Evolutionary conservation across 108 stramenopile genomes (phyloP).

Genomic region (Bacterosira constricta): DNA sequence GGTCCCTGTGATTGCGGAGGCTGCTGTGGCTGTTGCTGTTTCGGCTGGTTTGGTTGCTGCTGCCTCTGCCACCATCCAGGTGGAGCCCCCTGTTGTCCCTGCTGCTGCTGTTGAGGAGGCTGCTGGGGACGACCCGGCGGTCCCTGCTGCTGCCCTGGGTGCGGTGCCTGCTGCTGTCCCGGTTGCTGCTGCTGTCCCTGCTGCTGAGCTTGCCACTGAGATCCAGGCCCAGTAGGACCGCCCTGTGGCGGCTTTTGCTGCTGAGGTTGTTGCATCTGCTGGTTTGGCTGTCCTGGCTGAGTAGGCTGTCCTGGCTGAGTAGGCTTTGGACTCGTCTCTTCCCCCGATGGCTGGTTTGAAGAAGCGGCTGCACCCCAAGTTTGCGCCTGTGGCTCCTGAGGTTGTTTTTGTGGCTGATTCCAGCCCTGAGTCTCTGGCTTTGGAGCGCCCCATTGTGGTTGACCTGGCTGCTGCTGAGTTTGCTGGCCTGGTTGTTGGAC

Average conservation of each 20-base stretch:
- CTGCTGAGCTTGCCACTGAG: neutral
- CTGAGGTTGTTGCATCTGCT: constrained; percentile 1
- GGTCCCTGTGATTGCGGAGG: neutral
- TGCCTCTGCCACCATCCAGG: constrained; percentile 7
- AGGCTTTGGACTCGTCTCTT: neutral
- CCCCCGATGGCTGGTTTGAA: neutral
- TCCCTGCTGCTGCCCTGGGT: constrained; percentile 7
- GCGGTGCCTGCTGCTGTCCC: constrained; percentile 30
- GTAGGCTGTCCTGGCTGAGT: neutral
- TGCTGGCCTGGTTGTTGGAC: neutral
- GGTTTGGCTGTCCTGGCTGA: neutral
- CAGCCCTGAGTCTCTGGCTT: too few relatives aligned
- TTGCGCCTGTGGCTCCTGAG: neutral
- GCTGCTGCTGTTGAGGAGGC: constrained; percentile 1
- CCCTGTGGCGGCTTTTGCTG: neutral
- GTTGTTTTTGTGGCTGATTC: constrained; percentile 2
- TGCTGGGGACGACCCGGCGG: constrained; percentile 16
- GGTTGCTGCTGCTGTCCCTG: constrained; percentile 6
- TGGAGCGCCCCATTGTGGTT: too few relatives aligned
- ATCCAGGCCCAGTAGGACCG: neutral
- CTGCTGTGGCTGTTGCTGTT: constrained; percentile 1
- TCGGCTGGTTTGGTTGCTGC: constrained; percentile 22
- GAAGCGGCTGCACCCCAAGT: neutral
- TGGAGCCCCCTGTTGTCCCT: neutral
- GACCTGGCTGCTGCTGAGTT: neutral